Evolutionary conservation across 768 basidiomycete species (phyloP).

Genomic region (Leccinellum albellum): DNA sequence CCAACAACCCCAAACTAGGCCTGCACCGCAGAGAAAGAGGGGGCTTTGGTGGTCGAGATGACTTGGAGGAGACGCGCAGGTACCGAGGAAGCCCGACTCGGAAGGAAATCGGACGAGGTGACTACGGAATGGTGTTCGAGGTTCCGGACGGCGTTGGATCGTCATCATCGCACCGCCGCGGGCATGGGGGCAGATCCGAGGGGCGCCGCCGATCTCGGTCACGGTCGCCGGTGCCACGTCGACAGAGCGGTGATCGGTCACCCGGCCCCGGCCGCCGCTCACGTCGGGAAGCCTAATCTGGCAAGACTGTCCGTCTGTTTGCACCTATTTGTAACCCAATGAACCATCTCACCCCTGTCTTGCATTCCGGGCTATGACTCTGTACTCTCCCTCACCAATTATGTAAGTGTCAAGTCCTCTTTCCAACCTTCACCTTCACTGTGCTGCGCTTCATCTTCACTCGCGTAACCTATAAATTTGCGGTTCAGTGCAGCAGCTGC

Average conservation of each 20-base stretch:
- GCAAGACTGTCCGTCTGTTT: slow-evolving; percentile 15
- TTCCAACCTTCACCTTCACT: neutral
- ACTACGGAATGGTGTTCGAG: slow-evolving; percentile 85
- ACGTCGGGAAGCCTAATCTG: slow-evolving; percentile 10
- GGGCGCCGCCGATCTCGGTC: slow-evolving; percentile 26
- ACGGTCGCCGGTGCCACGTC: slow-evolving; percentile 20
- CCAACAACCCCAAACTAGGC: slow-evolving; percentile 65
- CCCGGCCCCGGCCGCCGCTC: slow-evolving; percentile 35
- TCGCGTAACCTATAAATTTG: slow-evolving; percentile 20
- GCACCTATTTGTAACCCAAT: slow-evolving; percentile 20
- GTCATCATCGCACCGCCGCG: slow-evolving; percentile 32
- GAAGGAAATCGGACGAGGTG: slow-evolving; percentile 29
- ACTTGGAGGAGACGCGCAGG: slow-evolving; percentile 66
- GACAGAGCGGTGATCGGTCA: slow-evolving; percentile 26
- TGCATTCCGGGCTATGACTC: slow-evolving; percentile 10
- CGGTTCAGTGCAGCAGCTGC: neutral
- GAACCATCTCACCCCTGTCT: slow-evolving; percentile 10
- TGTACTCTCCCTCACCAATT: slow-evolving; percentile 4
- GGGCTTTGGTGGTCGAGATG: slow-evolving; percentile 69
- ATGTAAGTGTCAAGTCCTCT: slow-evolving; percentile 18
- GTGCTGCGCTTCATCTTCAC: slow-evolving; percentile 1
- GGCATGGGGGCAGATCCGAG: slow-evolving; percentile 42
- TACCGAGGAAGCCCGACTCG: slow-evolving; percentile 50
- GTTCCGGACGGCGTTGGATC: slow-evolving; percentile 38
- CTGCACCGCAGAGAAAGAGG: slow-evolving; percentile 34